Evolutionary conservation across 306 rosid genomes (phyloP).

Genomic region (Cucumis cinereus): DNA sequence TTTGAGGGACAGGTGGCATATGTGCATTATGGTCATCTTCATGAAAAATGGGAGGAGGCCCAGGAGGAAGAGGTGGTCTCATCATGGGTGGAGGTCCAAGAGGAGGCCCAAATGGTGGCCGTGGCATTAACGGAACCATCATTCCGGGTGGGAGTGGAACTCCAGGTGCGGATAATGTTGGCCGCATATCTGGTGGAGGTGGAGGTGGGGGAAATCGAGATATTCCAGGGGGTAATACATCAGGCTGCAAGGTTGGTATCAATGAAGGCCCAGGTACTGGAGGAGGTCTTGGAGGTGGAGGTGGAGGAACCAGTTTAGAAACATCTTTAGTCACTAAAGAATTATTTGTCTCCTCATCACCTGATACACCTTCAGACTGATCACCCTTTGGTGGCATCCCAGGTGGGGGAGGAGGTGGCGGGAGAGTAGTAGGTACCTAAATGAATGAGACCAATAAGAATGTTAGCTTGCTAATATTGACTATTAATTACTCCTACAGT

Average conservation of each 20-base stretch:
- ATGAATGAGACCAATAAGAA: constrained; percentile 19
- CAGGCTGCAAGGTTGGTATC: constrained; percentile 53
- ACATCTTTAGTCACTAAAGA: constrained; percentile 42
- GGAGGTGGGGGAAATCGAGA: constrained; percentile 74
- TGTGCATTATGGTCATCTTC: constrained; percentile 44
- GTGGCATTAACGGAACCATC: constrained; percentile 66
- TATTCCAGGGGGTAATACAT: constrained; percentile 86
- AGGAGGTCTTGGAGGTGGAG: constrained; percentile 81
- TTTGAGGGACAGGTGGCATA: constrained; percentile 42
- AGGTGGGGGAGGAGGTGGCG: constrained; percentile 83
- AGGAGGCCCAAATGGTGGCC: constrained; percentile 95
- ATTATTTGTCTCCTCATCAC: constrained; percentile 35
- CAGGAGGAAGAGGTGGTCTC: constrained; percentile 99
- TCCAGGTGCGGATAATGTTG: constrained; percentile 51
- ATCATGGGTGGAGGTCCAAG: constrained; percentile 96
- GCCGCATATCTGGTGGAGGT: constrained; percentile 82
- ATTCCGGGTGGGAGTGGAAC: constrained; percentile 73
- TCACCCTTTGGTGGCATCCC: constrained; percentile 46
- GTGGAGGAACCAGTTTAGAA: constrained; percentile 50
- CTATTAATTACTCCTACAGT: not conserved
- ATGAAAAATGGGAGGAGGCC: constrained; percentile 84
- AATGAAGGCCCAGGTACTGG: constrained; percentile 46
- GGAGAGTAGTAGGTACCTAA: constrained; percentile 51
- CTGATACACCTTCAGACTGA: constrained; percentile 44
- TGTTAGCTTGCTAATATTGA: constrained; percentile 7